Conservation (phyloP, 176 grass and related monocot species). For the Ensete ventricosum region DNA sequence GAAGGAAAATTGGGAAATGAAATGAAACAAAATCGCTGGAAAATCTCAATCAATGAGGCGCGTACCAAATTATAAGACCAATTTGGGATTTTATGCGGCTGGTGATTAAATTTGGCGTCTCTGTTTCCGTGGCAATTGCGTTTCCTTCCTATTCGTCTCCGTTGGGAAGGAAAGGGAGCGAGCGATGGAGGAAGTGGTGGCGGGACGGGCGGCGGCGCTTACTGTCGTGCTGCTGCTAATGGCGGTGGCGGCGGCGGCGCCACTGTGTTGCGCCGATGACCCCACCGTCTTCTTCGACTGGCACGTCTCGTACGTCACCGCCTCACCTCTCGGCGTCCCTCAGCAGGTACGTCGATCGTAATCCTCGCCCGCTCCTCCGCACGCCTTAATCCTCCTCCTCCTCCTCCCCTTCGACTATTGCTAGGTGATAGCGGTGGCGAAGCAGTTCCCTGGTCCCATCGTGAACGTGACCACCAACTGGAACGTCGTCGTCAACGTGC, state of each 20-base stretch:
- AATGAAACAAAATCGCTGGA: too few species aligned
- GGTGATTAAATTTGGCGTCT: too few species aligned
- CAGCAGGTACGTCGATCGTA: slow-evolving; percentile 43
- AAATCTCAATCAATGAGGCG: too few species aligned
- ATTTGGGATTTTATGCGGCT: too few species aligned
- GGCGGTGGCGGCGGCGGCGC: slow-evolving; percentile 5
- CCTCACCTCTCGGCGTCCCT: slow-evolving; percentile 57
- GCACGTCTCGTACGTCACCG: slow-evolving; percentile 88
- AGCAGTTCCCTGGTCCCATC: slow-evolving; percentile 68
- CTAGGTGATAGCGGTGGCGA: slow-evolving; percentile 68
- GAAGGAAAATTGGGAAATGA: too few species aligned
- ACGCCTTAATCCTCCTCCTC: too few species aligned
- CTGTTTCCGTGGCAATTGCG: too few species aligned
- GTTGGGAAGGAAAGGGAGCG: too few species aligned
- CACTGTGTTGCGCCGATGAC: slow-evolving; percentile 27
- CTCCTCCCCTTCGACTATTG: too few species aligned
- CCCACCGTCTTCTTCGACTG: slow-evolving; percentile 67
- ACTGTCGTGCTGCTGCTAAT: slow-evolving; percentile 12
- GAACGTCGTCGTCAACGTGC: slow-evolving; percentile 66
- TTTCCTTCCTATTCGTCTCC: too few species aligned
- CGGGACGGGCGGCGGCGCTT: slow-evolving; percentile 8
- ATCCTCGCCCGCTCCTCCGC: slow-evolving; percentile 2
- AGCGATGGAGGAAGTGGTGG: too few species aligned
- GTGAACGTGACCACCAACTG: slow-evolving; percentile 76
- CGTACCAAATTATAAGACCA: too few species aligned